Evolutionary conservation across 2,329 filamentous ascomycete species (phyloP).

Genomic region (Aspergillus chevalieri): DNA sequence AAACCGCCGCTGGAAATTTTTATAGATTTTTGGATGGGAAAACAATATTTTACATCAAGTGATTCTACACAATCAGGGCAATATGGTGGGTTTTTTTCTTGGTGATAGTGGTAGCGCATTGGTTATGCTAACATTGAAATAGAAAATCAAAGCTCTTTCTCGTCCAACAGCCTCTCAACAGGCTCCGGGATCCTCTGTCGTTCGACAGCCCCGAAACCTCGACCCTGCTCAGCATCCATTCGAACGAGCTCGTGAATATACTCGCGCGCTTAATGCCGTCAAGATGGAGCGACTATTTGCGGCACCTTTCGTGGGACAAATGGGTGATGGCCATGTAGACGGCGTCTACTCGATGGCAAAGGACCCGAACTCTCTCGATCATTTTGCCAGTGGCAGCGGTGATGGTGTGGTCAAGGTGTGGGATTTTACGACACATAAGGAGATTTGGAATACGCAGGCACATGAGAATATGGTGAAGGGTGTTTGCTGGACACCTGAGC

Average conservation of each 20-base stretch:
- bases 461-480: slow-evolving; percentile 94
- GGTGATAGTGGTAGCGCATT: not conserved
- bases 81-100: slow-evolving; percentile 23
- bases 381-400: slow-evolving; percentile 76
- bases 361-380: slow-evolving; percentile 66
- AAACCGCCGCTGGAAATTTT: slow-evolving; percentile 21
- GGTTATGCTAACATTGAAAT: slow-evolving; percentile 7
- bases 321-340: slow-evolving; percentile 87
- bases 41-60: slow-evolving; percentile 1
- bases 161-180: slow-evolving; percentile 43
- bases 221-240: slow-evolving; percentile 86
- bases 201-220: slow-evolving; percentile 49
- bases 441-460: slow-evolving; percentile 71
- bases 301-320: slow-evolving; percentile 74
- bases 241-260: slow-evolving; percentile 82
- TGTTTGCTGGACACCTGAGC: slow-evolving; percentile 79
- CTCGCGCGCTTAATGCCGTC: slow-evolving; percentile 70
- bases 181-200: slow-evolving; percentile 40
- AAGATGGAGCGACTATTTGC: slow-evolving; percentile 93
- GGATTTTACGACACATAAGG: slow-evolving; percentile 67
- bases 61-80: slow-evolving; percentile 12
- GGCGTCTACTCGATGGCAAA: slow-evolving; percentile 78
- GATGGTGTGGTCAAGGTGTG: slow-evolving; percentile 93
- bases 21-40: slow-evolving; percentile 5
- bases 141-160: slow-evolving; percentile 55